These are phyloP conservation scores for Saccharata proteae DNA, from an alignment of 2,329 filamentous ascomycete genomes.

Conservation along the genomic window DNA sequence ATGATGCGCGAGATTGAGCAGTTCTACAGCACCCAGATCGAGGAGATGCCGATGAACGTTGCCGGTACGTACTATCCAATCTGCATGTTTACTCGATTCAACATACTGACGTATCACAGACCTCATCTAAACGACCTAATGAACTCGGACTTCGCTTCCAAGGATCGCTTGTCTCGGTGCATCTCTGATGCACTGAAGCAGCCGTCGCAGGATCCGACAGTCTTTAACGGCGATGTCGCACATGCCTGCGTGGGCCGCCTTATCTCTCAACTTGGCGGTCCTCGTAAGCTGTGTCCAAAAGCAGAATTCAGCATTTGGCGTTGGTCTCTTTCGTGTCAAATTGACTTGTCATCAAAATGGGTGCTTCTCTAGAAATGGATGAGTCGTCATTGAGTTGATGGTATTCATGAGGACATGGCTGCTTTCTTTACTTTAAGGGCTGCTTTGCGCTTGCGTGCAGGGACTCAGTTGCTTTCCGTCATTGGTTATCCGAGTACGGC, in stretches of 20 bases:
- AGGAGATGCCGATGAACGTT: conserved; percentile 99
- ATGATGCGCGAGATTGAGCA: conserved; percentile 99
- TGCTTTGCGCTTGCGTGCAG: conserved; percentile 17
- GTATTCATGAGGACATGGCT: conserved; percentile 18
- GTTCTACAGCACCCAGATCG: conserved; percentile 99
- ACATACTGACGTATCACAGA: conserved; percentile 16
- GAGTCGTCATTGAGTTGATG: conserved; percentile 7
- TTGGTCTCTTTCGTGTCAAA: conserved; percentile 27
- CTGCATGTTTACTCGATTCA: neutral
- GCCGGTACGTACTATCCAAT: conserved; percentile 40
- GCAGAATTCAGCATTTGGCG: conserved; percentile 24
- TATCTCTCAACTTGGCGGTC: conserved; percentile 16
- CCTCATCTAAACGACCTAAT: conserved; percentile 26
- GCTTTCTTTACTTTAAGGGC: conserved; percentile 23
- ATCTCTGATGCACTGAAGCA: conserved; percentile 17
- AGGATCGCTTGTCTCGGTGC: conserved; percentile 12
- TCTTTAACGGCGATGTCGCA: conserved; percentile 4
- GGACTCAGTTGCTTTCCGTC: conserved; percentile 16
- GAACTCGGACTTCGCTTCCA: conserved; percentile 15
- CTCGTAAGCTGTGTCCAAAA: conserved; percentile 14
- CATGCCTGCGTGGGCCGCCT: conserved; percentile 19
- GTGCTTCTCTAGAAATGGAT: conserved; percentile 22
- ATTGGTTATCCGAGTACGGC: conserved; percentile 24
- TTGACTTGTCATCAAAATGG: conserved; percentile 25
- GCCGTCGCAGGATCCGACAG: conserved; percentile 7